Base-by-base conservation (phyloP, 768 basidiomycete species). In the Leccinum olivaceopallidum region DNA sequence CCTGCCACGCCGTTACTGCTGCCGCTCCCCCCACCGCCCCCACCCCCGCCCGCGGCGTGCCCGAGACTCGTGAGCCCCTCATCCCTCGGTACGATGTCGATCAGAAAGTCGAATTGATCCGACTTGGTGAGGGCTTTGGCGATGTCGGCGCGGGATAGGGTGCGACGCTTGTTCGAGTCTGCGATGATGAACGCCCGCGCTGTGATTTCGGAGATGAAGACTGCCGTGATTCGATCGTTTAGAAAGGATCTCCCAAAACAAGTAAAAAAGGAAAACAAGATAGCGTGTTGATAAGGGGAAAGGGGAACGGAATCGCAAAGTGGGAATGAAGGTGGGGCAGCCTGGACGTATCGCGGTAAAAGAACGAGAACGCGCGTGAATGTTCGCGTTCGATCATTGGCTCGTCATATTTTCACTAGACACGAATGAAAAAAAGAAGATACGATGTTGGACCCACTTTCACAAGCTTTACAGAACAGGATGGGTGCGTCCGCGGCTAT, bases 401-500 rank as follows among this genome's bases (percentile, higher is more conserved):
- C 28, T 47, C 20, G 18, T 53, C 50, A 47, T 10, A 2, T 32
- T 13, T 6, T 7, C 14, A 13, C 18, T 42, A 6, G 34, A 56
- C 53, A n/a, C 32, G 26, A 52, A 60, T 3, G 14, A 22, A 18
- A 7, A 20, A 37, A 85, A 44, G 6, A 20, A 47, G 8, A 1
- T 12, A 47, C 44, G 10, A 6, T 12, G 20, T 6, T 47, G 20
- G 44, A 50, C 94, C 69, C 67, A 98, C 96, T 90, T 83, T 98
- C 96, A 77, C 96, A 98, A 57, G 96, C 96, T 76, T 98, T 98
- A 78, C 94, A 95, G 75, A 98, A 96, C 42, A 98, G 78, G 60
- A 98, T 91, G 6, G 96, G 96, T 10, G 94, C 96, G 75, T 99
- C 96, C 60, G 94, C 94, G 56, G 96, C 94, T 67, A 98, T 98